Base-by-base conservation (phyloP, 805 yeast species). In the Metschnikowia proteae region DNA sequence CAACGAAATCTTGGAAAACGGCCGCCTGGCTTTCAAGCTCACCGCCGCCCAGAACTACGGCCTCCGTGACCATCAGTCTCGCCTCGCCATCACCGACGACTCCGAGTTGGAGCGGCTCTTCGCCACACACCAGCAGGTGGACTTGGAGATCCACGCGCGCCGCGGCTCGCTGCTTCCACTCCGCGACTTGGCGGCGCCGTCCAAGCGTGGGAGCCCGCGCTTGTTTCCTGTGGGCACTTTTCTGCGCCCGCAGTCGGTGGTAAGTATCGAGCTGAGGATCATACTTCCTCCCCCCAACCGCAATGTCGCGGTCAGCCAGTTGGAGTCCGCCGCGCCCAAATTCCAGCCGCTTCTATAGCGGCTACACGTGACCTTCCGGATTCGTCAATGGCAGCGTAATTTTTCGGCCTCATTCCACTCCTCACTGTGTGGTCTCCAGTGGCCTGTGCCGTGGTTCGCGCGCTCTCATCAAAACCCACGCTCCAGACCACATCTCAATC, bases 1-100 rank as follows among this genome's bases (percentile, higher is more conserved):
- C 35, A 60, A 76, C 28, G 98, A 91, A 65, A 67, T 91, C n/a
- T 58, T 89, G 9, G 87, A 86, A 48, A 90, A 89, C 61, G 89
- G 88, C 11, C 81, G 80, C 47, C 71, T 76, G 44, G 86, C 91
- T 25, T 91, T 91, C 64, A 76, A 79, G 30, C 66, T 71, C 28
- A 50, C 45, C 26, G 51, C 44, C 13, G 49, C 49, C 35, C 58
- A 52, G 32, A 56, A 53, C 13, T 53, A 70, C 38, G 68, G 68
- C 7, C 51, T 72, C 38, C 56, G 64, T 37, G 61, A 68, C 44
- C 33, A 53, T 40, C 54, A 49, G 23, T 59, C 59, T 22, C 69
- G 71, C 7, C 47, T 47, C 0, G 49, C 65, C 9, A 53, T 73
- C 31, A 61, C 57, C 36, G 57, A 66, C 3, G 78, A 73, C 49